A percentile compares a stretch with the other conserved stretches of the same genome.
Evolutionary conservation across 352 stramenopile genomes (phyloP).

Genomic region (Pythium dissimile): DNA sequence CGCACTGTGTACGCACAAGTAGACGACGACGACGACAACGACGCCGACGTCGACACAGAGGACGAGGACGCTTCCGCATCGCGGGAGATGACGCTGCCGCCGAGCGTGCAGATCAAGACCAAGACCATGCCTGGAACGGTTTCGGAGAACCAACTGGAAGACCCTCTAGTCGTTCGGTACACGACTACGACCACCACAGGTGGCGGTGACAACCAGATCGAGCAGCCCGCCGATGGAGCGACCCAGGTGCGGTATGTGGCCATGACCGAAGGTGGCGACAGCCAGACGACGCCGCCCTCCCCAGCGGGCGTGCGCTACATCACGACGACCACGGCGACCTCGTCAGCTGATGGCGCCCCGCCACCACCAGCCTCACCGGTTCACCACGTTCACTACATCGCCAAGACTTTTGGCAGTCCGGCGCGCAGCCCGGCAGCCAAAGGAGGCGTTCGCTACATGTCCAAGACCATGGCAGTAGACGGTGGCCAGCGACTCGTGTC

Average conservation of each 20-base stretch:
- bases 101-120: slow-evolving; percentile 11
- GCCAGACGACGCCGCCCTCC: not conserved
- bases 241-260: slow-evolving; percentile 8
- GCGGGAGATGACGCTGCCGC: slow-evolving; percentile 1
- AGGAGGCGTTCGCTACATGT: not conserved
- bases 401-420: not conserved
- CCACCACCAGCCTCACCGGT: not conserved
- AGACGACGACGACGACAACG: slow-evolving; percentile 1
- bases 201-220: slow-evolving; percentile 1
- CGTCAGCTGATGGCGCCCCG: not conserved
- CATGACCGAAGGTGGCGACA: slow-evolving; percentile 2
- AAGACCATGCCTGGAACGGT: slow-evolving; percentile 4
- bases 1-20: slow-evolving; percentile 1
- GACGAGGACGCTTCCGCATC: not conserved
- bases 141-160: slow-evolving; percentile 5
- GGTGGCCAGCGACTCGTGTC: slow-evolving; percentile 1
- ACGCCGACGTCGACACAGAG: not conserved
- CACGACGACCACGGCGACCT: not conserved
- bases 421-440: not conserved
- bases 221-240: not conserved
- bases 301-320: not conserved
- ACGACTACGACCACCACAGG: not conserved
- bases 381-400: slow-evolving; percentile 1
- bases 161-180: not conserved
- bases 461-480: not conserved